phyloP scores from a whole-genome alignment of 2,329 filamentous ascomycete species.

The Microdochium nivale region DNA sequence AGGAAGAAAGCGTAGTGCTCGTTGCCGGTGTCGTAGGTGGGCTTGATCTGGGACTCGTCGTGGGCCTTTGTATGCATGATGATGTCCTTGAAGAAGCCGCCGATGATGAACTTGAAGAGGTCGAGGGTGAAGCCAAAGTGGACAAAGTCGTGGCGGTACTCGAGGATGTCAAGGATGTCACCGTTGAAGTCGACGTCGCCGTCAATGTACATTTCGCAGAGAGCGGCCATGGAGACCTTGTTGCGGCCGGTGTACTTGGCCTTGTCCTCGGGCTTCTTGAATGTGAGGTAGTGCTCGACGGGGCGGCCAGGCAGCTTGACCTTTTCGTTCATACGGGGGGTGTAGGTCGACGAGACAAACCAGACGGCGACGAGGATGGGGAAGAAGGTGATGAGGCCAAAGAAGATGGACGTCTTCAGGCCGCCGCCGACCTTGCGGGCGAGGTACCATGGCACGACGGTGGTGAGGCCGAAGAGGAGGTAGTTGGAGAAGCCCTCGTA shows the following conservation, averaged over 20 bases:
- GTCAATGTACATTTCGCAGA: slow-evolving; percentile 97
- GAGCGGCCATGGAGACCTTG: slow-evolving; percentile 86
- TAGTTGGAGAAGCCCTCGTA: slow-evolving; percentile 82
- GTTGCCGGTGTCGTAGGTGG: slow-evolving; percentile 95
- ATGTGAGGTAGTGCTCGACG: slow-evolving; percentile 83
- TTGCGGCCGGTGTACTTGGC: slow-evolving; percentile 66
- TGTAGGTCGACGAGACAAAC: slow-evolving; percentile 69
- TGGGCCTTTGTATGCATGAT: slow-evolving; percentile 89
- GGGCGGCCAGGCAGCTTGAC: slow-evolving; percentile 76
- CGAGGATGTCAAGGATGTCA: slow-evolving; percentile 78
- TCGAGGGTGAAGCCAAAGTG: slow-evolving; percentile 84
- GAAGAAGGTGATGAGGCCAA: slow-evolving; percentile 67
- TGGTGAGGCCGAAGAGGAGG: slow-evolving; percentile 61
- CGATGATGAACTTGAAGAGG: slow-evolving; percentile 82
- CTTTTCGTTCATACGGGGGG: slow-evolving; percentile 89
- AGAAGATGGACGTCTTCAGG: slow-evolving; percentile 79
- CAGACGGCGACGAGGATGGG: slow-evolving; percentile 80
- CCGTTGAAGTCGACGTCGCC: slow-evolving; percentile 93
- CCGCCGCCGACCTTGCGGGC: slow-evolving; percentile 80
- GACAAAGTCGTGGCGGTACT: slow-evolving; percentile 96
- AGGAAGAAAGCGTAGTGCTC: slow-evolving; percentile 99
- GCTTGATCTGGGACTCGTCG: slow-evolving; percentile 95
- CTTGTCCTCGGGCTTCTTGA: slow-evolving; percentile 57
- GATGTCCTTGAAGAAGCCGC: slow-evolving; percentile 80
- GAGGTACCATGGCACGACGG: slow-evolving; percentile 68